Base-by-base conservation (phyloP, 2,329 filamentous ascomycete species). In the Verticillium dahliae region DNA sequence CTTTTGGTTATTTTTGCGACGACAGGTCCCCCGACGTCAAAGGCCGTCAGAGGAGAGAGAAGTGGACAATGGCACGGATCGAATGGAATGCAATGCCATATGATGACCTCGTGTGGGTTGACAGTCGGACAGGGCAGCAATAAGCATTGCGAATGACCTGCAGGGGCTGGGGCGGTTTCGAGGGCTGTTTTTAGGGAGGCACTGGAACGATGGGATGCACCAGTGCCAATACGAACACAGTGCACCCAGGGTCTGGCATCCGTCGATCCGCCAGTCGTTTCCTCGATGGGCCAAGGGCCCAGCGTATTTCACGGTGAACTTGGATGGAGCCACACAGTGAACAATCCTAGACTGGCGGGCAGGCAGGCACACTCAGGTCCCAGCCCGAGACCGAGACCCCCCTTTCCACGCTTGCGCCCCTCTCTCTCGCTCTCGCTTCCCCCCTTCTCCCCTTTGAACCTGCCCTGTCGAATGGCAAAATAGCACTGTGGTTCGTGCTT, bases 221-320 rank as follows among this genome's bases (percentile, higher is more conserved):
- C 45, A 50, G 22, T 10, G 18, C 37, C 57, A 58, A 58, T 58
- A 58, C 57, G 57, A 58, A 58, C 57, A 58, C 57, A 58, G 57
- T 58, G 57, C 27, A 15, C 13, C 55, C 18, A 35, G 35, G 35
- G 55, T 57, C 55, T 37, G 7, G 7, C 5, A n/a, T 9, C 45
- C 45, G 45, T 18, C 18, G 45, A 50, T 22, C 18, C n/a, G 1
- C 18, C 6, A 13, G 18, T 7, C 3, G 7, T 11, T 22, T 50
- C 18, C n/a, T n/a, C 6, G 45, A 37, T 22, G 6, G 7, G n/a
- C 27, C 4, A 22, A 22, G 18, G 18, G 18, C 18, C 18, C 18
- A 27, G 4, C 4, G 27, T 27, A 27, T 11, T 4, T 4, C 45
- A 50, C 45, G 22, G 18, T 35, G 33, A 4, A 27, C 27, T 4